Evolutionary conservation across 306 rosid genomes (phyloP), one percentile per base, ranked within the genome.

Genomic region (Quercus wislizeni): DNA sequence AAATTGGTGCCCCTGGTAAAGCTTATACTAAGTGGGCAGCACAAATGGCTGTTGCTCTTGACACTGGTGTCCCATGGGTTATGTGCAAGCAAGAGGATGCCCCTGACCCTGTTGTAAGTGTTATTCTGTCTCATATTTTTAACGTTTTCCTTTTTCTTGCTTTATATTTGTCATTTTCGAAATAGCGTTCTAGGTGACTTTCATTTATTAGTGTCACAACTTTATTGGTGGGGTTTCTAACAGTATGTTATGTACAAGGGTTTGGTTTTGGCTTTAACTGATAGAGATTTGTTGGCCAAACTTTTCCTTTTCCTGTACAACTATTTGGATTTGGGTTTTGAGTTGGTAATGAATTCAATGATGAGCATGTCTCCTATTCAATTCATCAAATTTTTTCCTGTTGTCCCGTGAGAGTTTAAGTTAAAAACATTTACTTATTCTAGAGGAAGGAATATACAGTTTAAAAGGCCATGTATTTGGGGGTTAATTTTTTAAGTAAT

Each of bases 1-100:
- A 86, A 87, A 91, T 91, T 76, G 97, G 97, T 63, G 89, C 89
- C 3, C 93, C 97, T 38, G 99, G 97, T n/a, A 90, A 89, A 86
- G 87, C 97, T 83, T 96, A 93, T 65, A 78, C 97, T 0, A 80
- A 85, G 84, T 96, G 99, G 99, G 92, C 93, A 61, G 92, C 97
- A 82, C 79, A 89, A 88, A 96, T 96, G 99, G 99, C 98, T 20
- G 92, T 91, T 9, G 92, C 86, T 59, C 94, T 96, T 21, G 49
- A 81, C 74, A 96, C 99, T 14, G 99, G 98, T 0, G 99, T 90
- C 1, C 99, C 99, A 2, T 96, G 99, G 99, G 80, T 96, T 74
- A 96, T 96, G 99, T 96, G 99, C 91, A 96, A 96, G 89, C 99
- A 96, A 90, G 88, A 91, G 55, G 99, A 96, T 79, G 96, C 99